Percentiles rank a stretch among this genome's conserved stretches.
These are phyloP conservation scores for Thraustochytrium sp. DNA, from an alignment of 352 stramenopile genomes.

Conservation along the genomic window DNA sequence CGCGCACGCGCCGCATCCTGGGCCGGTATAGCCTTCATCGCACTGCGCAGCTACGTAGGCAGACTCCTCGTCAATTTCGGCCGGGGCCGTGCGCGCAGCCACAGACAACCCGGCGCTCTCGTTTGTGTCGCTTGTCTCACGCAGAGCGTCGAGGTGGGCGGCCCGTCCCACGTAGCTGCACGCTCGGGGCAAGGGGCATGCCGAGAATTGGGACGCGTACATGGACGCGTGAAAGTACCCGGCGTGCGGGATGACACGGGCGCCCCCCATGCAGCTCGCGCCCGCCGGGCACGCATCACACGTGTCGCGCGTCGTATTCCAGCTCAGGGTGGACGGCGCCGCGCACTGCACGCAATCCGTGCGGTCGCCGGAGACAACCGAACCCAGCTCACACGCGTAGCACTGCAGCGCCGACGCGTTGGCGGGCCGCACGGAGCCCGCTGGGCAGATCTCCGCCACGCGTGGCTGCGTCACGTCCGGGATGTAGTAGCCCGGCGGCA, in stretches of 20 bases:
- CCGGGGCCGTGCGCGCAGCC: not conserved
- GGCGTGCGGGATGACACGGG: not conserved
- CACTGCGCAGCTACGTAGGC: not conserved
- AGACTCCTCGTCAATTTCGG: not conserved
- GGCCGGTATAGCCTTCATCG: not conserved
- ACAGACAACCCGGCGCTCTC: not conserved
- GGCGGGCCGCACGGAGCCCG: not conserved
- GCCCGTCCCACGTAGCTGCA: not conserved
- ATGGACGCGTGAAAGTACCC: conserved; percentile 11
- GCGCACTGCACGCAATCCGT: not conserved
- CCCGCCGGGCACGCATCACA: not conserved
- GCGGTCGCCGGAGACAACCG: not conserved
- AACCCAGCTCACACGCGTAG: not conserved
- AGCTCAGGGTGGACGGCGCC: not conserved
- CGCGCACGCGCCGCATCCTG: not conserved
- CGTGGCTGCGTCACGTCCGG: not conserved
- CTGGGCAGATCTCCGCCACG: not conserved
- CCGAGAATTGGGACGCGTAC: not conserved
- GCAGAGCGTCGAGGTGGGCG: not conserved
- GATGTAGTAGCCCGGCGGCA: not conserved
- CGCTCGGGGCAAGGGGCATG: not conserved
- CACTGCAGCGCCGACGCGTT: not conserved
- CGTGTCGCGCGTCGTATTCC: not conserved
- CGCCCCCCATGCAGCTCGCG: conserved; percentile 8
- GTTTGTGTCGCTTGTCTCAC: not conserved